phyloP scores from a whole-genome alignment of 1,139 yeast species.

The Candida tetrigidarum region DNA sequence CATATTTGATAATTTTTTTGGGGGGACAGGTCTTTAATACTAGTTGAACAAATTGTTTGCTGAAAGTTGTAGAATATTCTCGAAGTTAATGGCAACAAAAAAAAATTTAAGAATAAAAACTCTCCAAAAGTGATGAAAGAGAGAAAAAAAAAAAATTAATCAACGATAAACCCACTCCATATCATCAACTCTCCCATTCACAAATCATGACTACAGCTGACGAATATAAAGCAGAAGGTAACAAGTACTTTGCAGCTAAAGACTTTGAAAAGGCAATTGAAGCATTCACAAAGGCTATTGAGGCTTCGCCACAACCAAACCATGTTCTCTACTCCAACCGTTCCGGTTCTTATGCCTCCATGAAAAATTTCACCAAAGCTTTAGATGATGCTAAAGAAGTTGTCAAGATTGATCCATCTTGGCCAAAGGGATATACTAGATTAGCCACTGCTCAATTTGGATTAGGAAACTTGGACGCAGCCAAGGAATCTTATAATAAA shows the following conservation, averaged over 20 bases:
- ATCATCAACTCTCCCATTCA: not conserved
- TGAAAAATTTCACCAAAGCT: constrained; percentile 74
- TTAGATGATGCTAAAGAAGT: constrained; percentile 84
- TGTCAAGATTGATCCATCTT: constrained; percentile 73
- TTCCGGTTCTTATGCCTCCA: constrained; percentile 89
- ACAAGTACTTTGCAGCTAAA: constrained; percentile 88
- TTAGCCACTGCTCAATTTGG: constrained; percentile 95
- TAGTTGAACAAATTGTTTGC: too few relatives aligned
- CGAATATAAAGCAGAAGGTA: constrained; percentile 82
- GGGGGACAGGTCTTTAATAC: too few relatives aligned
- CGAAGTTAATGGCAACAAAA: constrained; percentile 6
- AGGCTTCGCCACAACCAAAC: constrained; percentile 77
- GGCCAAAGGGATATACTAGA: constrained; percentile 97
- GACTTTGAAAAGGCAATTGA: constrained; percentile 83
- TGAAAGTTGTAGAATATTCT: constrained; percentile 5
- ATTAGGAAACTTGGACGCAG: constrained; percentile 72
- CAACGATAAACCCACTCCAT: not conserved
- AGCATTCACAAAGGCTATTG: constrained; percentile 83
- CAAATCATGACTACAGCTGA: constrained; percentile 56
- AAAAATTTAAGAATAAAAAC: not conserved
- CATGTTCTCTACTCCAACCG: constrained; percentile 93
- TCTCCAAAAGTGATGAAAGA: not conserved
- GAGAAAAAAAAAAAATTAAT: constrained; percentile 2
- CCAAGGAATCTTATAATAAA: constrained; percentile 71
- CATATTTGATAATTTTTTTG: too few relatives aligned